Base-by-base conservation (phyloP, 2,329 filamentous ascomycete genomes). In the Botryotinia convoluta region DNA sequence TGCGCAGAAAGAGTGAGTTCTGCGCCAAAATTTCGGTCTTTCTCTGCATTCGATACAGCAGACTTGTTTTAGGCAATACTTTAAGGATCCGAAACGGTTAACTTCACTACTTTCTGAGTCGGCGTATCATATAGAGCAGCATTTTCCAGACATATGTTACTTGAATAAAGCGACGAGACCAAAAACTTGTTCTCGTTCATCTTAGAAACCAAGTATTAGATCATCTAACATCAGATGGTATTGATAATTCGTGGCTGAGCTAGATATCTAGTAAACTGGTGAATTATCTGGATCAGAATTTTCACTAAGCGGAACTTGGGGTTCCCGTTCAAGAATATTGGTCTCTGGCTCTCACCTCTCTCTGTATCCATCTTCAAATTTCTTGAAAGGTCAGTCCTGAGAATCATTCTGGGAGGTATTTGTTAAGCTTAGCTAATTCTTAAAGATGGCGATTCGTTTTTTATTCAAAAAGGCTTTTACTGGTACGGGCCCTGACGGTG, bases 91-190 rank as follows among this genome's bases (percentile, higher is more conserved):
- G 3, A 26, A 64, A 64, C 1, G 7, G 62, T 32, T 7, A 26
- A 8, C 0, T 16, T 32, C 9, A 10, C 6, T 26, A 64, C 5
- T 22, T 26, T 26, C 6, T 5, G 7, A 45, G 3, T 26, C 9
- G 1, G 2, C 18, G 20, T 32, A 16, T 32, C 18, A 35, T 45
- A 20, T 35, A 32, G 8, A 64, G 18, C 42, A 18, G 42, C 10
- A 1, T 5, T 6, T 4, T 16, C 2, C 3, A 54, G 32, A 7
- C 0, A 8, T 14, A 5, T 9, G 16, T 20, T 4, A 37, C 12
- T 1, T 29, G 5, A 6, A 39, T 37, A 16, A 6, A 0, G 7
- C n/a, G 16, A 0, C 39, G 35, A 42, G 26, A 8, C 5, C 9
- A 7, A 14, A 18, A 29, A 1, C 1, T 51, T 54, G 12, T 29